Evolutionary conservation across 2,329 filamentous ascomycete species (phyloP), one percentile per base, ranked within the genome.

Genomic region (Colletotrichum orchidophilum): DNA sequence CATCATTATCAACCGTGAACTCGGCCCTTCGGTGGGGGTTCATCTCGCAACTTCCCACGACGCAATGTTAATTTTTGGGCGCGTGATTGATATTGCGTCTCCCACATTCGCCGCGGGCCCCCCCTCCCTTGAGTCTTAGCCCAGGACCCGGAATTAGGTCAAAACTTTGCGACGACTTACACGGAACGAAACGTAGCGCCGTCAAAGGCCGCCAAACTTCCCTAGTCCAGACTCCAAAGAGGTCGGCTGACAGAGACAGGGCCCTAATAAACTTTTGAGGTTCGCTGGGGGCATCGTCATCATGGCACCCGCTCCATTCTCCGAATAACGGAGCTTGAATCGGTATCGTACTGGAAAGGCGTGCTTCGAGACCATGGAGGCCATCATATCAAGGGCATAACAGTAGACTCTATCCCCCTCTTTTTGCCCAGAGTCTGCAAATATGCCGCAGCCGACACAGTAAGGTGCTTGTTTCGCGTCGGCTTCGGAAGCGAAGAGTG

Each of bases 11-110:
- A 35, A 53, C 55, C 59, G 53, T 55, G 50, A 42, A 50, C 63
- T 67, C 57, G 63, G 53, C 54, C 66, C 46, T 65, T 63, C 60
- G 52, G 55, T 49, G 67, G 63, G 39, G 35, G 63, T 67, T 62
- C 57, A 71, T 71, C 63, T 71, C 68, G 57, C 68, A 18, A 63
- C 42, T 33, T 67, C 39, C 18, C 52, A 58, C 53, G 49, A 57
- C 55, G 35, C 27, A 49, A 33, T 52, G 52, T 62, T n/a, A 66
- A 18, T n/a, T n/a, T 68, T 57, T 35, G 35, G 29, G 54, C 27
- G 46, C 49, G 53, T 31, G 57, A 59, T 59, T 42, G 42, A 49
- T 26, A 24, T n/a, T 49, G 35, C 24, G 39, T 18, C 39, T 60
- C 57, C n/a, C 31, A 26, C 57, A 27, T 27, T n/a, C 55, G 31